These are phyloP conservation scores for Gossypium raimondii DNA, from an alignment of 345 rosid species.

Conservation along the genomic window DNA sequence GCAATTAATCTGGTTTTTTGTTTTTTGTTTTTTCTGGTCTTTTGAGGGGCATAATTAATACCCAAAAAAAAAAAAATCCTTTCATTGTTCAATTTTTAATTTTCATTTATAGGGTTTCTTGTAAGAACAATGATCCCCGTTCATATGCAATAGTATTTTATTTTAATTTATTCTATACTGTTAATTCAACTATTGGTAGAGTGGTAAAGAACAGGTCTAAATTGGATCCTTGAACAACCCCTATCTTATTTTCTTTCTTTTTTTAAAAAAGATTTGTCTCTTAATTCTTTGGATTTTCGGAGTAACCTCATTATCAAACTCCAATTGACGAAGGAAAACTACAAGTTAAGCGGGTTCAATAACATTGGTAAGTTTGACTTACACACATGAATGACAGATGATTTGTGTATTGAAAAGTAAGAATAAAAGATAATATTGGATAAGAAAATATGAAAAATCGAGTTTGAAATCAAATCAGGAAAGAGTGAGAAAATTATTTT, in stretches of 20 bases:
- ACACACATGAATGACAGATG: no score
- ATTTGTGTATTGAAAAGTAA: no score
- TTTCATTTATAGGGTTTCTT: not conserved
- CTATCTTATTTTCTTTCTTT: no score
- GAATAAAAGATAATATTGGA: no score
- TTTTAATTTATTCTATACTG: not conserved
- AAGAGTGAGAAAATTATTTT: no score
- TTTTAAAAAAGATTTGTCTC: not conserved
- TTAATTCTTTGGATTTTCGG: not conserved
- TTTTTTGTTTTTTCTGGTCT: no score
- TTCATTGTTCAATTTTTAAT: no score
- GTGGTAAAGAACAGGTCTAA: not conserved
- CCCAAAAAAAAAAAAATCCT: not conserved
- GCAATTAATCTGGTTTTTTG: constrained; percentile 11
- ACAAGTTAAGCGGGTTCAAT: not conserved
- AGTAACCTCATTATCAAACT: not conserved
- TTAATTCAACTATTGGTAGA: no score
- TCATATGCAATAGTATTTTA: not conserved
- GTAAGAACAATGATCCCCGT: not conserved
- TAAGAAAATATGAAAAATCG: no score
- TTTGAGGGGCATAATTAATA: not conserved
- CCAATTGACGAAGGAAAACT: not conserved
- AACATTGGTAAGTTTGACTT: no score
- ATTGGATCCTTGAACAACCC: no score
- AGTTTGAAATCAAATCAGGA: no score